phyloP scores from a whole-genome alignment of 108 stramenopile genomes.

The Skeletonema tropicum region DNA sequence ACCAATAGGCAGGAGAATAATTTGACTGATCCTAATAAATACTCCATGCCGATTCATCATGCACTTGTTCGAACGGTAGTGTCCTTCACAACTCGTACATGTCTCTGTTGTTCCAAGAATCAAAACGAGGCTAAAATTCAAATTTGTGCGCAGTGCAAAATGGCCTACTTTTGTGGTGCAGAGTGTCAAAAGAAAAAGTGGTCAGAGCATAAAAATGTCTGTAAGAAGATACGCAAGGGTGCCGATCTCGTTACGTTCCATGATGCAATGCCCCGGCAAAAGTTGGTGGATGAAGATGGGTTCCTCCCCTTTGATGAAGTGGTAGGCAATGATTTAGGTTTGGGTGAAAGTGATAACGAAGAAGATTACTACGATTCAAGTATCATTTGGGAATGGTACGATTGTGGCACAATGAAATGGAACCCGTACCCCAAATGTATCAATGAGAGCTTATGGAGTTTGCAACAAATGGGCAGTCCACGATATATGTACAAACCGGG shows the following conservation, averaged over 20 bases:
- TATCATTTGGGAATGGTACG: constrained; percentile 20
- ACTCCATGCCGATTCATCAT: neutral
- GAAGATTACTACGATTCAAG: constrained; percentile 10
- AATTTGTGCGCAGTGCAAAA: constrained; percentile 16
- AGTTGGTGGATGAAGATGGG: neutral
- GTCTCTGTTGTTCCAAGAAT: neutral
- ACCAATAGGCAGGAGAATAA: neutral
- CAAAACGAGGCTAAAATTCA: neutral
- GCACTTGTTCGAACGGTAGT: constrained; percentile 11
- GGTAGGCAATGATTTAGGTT: constrained; percentile 16
- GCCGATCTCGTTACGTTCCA: constrained; percentile 13
- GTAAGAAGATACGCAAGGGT: constrained; percentile 17
- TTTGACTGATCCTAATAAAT: constrained; percentile 3
- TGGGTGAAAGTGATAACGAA: neutral
- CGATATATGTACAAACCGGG: constrained; percentile 13
- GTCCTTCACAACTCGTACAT: constrained; percentile 14
- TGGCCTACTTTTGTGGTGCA: constrained; percentile 10
- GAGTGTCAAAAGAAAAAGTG: constrained; percentile 12
- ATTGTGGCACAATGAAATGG: constrained; percentile 6
- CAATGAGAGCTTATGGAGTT: neutral
- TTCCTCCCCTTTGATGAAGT: constrained; percentile 22
- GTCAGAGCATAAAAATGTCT: constrained; percentile 10
- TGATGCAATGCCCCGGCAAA: constrained; percentile 8
- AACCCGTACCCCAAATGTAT: constrained; percentile 6
- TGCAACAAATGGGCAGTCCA: neutral